These are phyloP conservation scores for Raffaelea ambrosiae DNA, from an alignment of 2,329 filamentous ascomycete species.

Conservation along the genomic window DNA sequence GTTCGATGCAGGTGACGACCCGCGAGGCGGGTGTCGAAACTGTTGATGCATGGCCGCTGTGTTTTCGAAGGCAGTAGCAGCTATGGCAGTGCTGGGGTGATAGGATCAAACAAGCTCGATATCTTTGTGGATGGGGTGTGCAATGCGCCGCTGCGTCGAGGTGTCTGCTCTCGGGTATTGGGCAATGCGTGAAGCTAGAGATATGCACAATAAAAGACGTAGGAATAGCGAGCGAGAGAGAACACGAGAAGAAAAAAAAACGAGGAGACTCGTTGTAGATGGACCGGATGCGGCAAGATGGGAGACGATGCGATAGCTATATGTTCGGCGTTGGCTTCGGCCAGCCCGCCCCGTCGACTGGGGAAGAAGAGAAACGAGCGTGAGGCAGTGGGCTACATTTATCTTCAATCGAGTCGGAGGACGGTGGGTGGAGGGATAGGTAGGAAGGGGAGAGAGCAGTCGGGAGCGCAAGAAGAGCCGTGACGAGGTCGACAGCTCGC, in stretches of 20 bases:
- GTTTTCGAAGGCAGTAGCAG: too few species aligned
- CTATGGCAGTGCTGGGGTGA: not conserved
- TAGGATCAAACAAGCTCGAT: too few species aligned
- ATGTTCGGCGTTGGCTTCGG: slow-evolving; percentile 4
- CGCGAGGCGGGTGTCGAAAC: slow-evolving; percentile 64
- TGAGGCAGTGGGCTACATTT: slow-evolving; percentile 9
- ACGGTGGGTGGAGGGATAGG: not conserved
- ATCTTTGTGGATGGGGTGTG: not conserved
- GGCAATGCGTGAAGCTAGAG: not conserved
- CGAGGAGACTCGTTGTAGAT: too few species aligned
- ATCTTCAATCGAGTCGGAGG: slow-evolving; percentile 1
- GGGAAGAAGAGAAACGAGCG: not conserved
- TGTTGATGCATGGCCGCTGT: slow-evolving; percentile 77
- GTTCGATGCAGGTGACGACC: slow-evolving; percentile 64
- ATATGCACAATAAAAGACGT: not conserved
- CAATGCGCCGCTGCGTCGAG: not conserved
- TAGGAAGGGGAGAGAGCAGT: not conserved
- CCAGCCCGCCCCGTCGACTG: slow-evolving; percentile 7
- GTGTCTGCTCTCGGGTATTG: not conserved
- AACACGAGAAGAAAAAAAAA: not conserved
- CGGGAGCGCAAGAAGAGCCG: not conserved
- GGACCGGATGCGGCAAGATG: too few species aligned
- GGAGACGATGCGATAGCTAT: too few species aligned
- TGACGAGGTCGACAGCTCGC: too few species aligned
- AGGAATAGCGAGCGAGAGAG: not conserved